A percentile compares a stretch with the other conserved stretches of the same genome.
Conservation (phyloP, 495 filamentous ascomycete genomes). For the Rostrohypoxylon terebratum region DNA sequence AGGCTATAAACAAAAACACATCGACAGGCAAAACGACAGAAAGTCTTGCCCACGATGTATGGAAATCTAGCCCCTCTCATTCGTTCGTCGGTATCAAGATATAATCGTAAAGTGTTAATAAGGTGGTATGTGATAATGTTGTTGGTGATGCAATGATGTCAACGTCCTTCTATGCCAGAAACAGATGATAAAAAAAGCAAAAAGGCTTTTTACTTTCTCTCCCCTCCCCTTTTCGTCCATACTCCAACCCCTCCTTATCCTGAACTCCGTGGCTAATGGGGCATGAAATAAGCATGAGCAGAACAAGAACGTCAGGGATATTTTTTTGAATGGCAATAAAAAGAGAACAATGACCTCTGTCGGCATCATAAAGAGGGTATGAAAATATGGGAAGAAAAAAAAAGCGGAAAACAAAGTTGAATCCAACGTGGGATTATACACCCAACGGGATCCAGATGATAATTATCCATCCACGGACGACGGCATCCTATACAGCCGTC, state of each 20-base stretch:
- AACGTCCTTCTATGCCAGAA: conserved; percentile 14
- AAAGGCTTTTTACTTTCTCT: too few relatives aligned
- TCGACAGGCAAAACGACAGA: neutral
- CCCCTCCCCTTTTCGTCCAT: neutral
- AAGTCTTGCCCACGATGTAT: neutral
- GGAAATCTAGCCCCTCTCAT: neutral
- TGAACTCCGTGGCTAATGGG: conserved; percentile 18
- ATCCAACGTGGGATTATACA: conserved; percentile 8
- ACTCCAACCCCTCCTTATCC: conserved; percentile 3
- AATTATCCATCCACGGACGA: conserved; percentile 1
- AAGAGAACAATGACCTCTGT: neutral
- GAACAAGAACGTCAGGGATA: neutral
- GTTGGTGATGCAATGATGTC: neutral
- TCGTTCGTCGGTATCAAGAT: neutral
- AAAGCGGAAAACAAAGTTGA: neutral
- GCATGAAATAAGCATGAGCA: neutral
- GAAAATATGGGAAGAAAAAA: neutral
- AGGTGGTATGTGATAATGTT: neutral
- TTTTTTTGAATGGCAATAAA: neutral
- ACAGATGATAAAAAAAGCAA: neutral
- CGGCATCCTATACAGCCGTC: neutral
- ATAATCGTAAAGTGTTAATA: neutral
- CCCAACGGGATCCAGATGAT: neutral
- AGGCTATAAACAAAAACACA: neutral
- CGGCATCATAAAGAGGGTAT: neutral